phyloP scores from a whole-genome alignment of 2,329 filamentous ascomycete genomes.

The Talaromyces sp. region DNA sequence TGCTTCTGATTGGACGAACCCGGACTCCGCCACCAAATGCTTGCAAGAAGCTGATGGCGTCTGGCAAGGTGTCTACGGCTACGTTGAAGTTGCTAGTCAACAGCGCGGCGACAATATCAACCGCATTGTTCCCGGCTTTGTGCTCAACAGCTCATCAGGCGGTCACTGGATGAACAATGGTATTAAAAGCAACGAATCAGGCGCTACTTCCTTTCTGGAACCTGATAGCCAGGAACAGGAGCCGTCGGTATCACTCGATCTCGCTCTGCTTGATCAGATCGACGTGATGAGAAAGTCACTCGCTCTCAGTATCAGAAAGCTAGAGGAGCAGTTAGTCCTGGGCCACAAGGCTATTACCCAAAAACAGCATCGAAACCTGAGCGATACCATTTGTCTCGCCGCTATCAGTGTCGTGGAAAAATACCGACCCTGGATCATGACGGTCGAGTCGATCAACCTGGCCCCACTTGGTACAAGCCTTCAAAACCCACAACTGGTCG shows the following conservation, averaged over 20 bases:
- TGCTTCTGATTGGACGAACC: conserved; percentile 88
- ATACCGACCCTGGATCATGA: conserved; percentile 83
- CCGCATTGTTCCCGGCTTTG: conserved; percentile 87
- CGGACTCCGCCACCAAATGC: conserved; percentile 91
- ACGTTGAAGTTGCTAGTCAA: conserved; percentile 89
- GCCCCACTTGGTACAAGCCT: conserved; percentile 71
- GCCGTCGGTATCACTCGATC: conserved; percentile 69
- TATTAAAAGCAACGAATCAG: conserved; percentile 59
- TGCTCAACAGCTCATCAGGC: conserved; percentile 75
- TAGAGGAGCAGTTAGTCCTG: conserved; percentile 76
- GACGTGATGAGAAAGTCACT: conserved; percentile 83
- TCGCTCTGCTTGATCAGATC: conserved; percentile 71
- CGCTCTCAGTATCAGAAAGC: conserved; percentile 75
- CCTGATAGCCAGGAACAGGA: conserved; percentile 78
- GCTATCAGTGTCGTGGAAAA: conserved; percentile 78
- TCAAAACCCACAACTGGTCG: conserved; percentile 77
- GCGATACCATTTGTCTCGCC: conserved; percentile 74
- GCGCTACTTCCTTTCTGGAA: conserved; percentile 67
- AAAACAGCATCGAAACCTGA: conserved; percentile 70
- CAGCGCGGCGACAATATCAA: conserved; percentile 91
- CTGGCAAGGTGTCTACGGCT: conserved; percentile 87
- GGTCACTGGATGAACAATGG: conserved; percentile 80
- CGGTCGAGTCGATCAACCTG: conserved; percentile 88
- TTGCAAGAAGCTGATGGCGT: conserved; percentile 97
- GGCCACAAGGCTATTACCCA: conserved; percentile 78